A percentile compares a stretch with the other conserved stretches of the same genome.
Conservation (phyloP, 1,284 basidiomycete species). For the Mycosarcoma maydis region DNA sequence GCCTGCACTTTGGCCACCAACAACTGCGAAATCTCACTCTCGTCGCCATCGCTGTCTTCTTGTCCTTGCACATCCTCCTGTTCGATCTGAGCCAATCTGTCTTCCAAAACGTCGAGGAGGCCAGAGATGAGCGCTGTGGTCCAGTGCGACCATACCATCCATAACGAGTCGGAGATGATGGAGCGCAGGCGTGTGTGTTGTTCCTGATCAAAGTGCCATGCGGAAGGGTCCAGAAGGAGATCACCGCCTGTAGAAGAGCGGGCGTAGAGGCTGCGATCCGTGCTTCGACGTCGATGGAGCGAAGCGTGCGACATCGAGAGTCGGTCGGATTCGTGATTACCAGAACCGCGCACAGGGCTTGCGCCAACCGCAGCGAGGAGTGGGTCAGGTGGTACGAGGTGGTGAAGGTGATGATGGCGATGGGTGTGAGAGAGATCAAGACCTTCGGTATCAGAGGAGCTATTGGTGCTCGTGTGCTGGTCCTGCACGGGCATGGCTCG, state of each 20-base stretch:
- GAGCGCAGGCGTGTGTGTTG: conserved; percentile 13
- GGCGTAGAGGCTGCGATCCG: conserved; percentile 30
- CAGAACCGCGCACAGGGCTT: conserved; percentile 14
- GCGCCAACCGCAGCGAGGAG: conserved; percentile 44
- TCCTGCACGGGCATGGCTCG: conserved; percentile 1
- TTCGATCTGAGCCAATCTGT: conserved; percentile 30
- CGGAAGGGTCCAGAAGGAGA: not conserved
- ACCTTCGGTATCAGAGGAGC: conserved; percentile 24
- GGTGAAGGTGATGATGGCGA: conserved; percentile 18
- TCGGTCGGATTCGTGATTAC: conserved; percentile 31
- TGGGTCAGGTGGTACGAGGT: conserved; percentile 37
- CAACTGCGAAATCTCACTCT: conserved; percentile 14
- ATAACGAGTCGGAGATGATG: conserved; percentile 43
- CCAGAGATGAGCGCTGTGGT: conserved; percentile 39
- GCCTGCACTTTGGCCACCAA: conserved; percentile 8
- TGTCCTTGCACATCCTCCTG: conserved; percentile 7
- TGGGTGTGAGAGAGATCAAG: conserved; percentile 4
- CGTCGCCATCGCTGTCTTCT: not conserved
- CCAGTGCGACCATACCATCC: conserved; percentile 51
- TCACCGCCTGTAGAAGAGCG: conserved; percentile 24
- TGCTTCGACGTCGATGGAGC: conserved; percentile 14
- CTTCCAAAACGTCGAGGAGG: conserved; percentile 36
- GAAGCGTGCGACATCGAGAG: conserved; percentile 21
- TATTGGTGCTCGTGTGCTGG: conserved; percentile 31
- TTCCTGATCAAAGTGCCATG: not conserved